Percentiles rank a stretch among this genome's conserved stretches.
Evolutionary conservation across 306 rosid species (phyloP).

Genomic region (Begonia masoniana): DNA sequence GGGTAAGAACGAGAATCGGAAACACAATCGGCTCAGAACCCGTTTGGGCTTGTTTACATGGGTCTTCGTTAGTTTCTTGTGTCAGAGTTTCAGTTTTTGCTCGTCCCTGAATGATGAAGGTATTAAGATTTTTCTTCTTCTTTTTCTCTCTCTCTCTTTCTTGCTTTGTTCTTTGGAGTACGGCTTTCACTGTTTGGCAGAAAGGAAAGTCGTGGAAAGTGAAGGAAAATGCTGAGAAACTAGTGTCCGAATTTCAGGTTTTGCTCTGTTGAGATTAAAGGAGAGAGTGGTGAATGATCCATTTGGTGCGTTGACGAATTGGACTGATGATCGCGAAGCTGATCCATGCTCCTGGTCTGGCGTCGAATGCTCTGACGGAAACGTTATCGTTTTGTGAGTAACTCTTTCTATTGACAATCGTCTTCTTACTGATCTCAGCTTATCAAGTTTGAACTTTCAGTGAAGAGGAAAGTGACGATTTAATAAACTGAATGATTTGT

Average conservation of each 20-base stretch:
- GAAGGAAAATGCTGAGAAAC: constrained; percentile 8
- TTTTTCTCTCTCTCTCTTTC: too few species aligned
- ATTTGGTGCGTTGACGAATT: constrained; percentile 49
- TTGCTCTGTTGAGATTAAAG: constrained; percentile 56
- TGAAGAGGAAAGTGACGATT: too few species aligned
- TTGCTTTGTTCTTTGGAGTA: too few species aligned
- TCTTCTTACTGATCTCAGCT: not conserved
- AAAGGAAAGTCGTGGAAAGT: constrained; percentile 1
- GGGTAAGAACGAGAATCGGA: constrained; percentile 30
- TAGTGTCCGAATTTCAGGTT: constrained; percentile 31
- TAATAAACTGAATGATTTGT: too few species aligned
- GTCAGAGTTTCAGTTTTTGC: constrained; percentile 30
- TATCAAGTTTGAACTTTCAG: too few species aligned
- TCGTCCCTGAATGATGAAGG: constrained; percentile 69
- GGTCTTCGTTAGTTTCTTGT: constrained; percentile 22
- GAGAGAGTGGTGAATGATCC: constrained; percentile 52
- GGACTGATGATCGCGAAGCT: constrained; percentile 38
- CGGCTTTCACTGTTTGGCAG: not conserved
- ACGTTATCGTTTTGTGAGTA: constrained; percentile 57
- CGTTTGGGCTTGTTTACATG: constrained; percentile 7
- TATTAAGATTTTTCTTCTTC: constrained; percentile 2
- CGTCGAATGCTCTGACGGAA: constrained; percentile 56
- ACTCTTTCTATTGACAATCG: constrained; percentile 1
- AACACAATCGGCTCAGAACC: constrained; percentile 21
- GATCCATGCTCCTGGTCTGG: constrained; percentile 65